Conservation (phyloP, 768 basidiomycete genomes). For the Coprinopsis cinerea region DNA sequence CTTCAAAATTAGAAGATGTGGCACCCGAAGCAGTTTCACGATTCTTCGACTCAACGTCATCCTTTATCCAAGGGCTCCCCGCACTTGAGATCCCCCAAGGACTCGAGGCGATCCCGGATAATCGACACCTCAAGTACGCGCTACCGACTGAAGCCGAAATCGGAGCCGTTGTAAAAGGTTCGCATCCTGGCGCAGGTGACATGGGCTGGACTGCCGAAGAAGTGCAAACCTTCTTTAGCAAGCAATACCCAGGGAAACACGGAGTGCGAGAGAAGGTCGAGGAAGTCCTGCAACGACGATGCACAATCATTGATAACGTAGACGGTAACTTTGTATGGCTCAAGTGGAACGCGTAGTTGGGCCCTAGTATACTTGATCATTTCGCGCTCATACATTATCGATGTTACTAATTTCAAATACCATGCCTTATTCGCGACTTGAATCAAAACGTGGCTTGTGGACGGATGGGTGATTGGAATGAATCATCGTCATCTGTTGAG, state of each 20-base stretch:
- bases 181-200: conserved; percentile 54
- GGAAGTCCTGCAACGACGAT: conserved; percentile 70
- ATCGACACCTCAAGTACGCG: conserved; percentile 31
- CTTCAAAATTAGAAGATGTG: conserved; percentile 56
- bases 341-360: conserved; percentile 40
- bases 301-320: conserved; percentile 51
- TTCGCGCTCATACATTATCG: too few species aligned
- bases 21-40: conserved; percentile 46
- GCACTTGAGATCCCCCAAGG: conserved; percentile 35
- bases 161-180: conserved; percentile 56
- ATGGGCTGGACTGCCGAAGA: conserved; percentile 60
- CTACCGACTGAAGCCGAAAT: conserved; percentile 81
- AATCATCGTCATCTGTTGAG: neutral
- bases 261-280: conserved; percentile 73
- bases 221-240: conserved; percentile 50
- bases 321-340: conserved; percentile 59
- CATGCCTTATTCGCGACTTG: neutral
- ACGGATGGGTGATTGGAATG: conserved; percentile 6
- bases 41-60: conserved; percentile 62
- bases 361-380: conserved; percentile 16
- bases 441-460: neutral
- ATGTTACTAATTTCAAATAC: conserved; percentile 13
- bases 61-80: conserved; percentile 41
- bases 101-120: conserved; percentile 20
- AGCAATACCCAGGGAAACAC: conserved; percentile 41